A percentile compares a stretch with the other conserved stretches of the same genome.
Evolutionary conservation across 148 eudicot species (phyloP).

Genomic region (Beta vulgaris): DNA sequence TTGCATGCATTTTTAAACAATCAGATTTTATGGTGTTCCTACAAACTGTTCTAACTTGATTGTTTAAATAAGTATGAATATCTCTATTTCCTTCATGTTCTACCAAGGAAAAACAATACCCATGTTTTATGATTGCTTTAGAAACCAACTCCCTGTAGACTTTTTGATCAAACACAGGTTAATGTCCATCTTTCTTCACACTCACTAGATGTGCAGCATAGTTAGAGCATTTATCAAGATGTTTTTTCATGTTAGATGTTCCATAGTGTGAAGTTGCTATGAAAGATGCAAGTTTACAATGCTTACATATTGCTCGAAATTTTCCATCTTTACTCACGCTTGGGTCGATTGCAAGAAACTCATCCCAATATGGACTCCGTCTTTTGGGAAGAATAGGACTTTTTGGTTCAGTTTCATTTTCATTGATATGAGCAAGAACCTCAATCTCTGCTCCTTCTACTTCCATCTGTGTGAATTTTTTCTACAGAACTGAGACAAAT

Average conservation of each 20-base stretch:
- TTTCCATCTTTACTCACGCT: too few species aligned
- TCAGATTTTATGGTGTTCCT: neutral
- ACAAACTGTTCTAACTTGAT: neutral
- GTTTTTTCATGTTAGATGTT: neutral
- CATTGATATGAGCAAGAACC: too few species aligned
- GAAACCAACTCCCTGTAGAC: neutral
- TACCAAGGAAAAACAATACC: neutral
- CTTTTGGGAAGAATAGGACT: too few species aligned
- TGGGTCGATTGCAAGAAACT: too few species aligned
- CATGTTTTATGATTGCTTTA: too few species aligned
- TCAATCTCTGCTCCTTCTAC: too few species aligned
- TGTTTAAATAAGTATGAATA: conserved; percentile 1
- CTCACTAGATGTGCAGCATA: neutral
- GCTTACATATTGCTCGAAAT: neutral
- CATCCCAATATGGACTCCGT: too few species aligned
- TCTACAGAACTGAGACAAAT: too few species aligned
- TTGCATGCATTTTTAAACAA: neutral
- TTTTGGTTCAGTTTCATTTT: too few species aligned
- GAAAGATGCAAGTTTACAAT: neutral
- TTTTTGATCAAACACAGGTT: neutral
- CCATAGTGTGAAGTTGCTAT: conserved; percentile 1
- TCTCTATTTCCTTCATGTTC: neutral
- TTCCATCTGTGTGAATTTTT: too few species aligned
- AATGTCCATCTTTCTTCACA: neutral
- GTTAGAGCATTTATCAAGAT: too few species aligned